Percentiles rank a stretch among this genome's conserved stretches.
These are phyloP conservation scores for Gnaphalium uliginosum DNA, from an alignment of 129 eudicot species.

Conservation along the genomic window DNA sequence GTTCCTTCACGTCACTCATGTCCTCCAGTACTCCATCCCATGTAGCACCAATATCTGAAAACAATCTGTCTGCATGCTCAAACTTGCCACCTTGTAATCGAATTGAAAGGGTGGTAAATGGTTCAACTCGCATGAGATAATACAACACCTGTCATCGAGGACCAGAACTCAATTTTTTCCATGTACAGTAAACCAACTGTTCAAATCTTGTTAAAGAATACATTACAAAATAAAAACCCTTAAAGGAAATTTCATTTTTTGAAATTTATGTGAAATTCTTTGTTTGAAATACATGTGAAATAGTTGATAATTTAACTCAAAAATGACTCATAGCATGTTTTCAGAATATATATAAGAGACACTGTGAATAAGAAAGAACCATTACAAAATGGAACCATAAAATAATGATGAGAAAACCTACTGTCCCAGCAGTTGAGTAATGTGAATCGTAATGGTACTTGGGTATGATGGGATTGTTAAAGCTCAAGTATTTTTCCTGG, in stretches of 20 bases:
- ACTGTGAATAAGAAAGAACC: background rate
- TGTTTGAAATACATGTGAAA: constrained; percentile 19
- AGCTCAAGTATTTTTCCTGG: constrained; percentile 74
- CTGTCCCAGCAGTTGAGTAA: constrained; percentile 91
- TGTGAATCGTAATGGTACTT: constrained; percentile 92
- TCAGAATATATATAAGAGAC: background rate
- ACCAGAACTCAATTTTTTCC: background rate
- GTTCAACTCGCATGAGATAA: constrained; percentile 83
- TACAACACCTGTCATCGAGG: constrained; percentile 63
- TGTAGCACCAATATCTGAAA: constrained; percentile 82
- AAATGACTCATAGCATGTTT: background rate
- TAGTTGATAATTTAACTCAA: background rate
- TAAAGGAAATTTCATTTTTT: constrained; percentile 10
- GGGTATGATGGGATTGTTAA: constrained; percentile 74
- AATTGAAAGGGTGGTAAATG: constrained; percentile 81
- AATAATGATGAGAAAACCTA: constrained; percentile 43
- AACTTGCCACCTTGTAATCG: constrained; percentile 85
- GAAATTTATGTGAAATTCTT: constrained; percentile 16
- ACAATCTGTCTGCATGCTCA: constrained; percentile 84
- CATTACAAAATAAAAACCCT: no score
- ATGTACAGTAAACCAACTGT: background rate
- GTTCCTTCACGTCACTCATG: constrained; percentile 84
- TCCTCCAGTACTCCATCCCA: constrained; percentile 95
- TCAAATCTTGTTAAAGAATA: background rate
- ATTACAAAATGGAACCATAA: background rate